These are phyloP conservation scores for Malassezia japonica DNA, from an alignment of 1,284 basidiomycete genomes.

Conservation along the genomic window DNA sequence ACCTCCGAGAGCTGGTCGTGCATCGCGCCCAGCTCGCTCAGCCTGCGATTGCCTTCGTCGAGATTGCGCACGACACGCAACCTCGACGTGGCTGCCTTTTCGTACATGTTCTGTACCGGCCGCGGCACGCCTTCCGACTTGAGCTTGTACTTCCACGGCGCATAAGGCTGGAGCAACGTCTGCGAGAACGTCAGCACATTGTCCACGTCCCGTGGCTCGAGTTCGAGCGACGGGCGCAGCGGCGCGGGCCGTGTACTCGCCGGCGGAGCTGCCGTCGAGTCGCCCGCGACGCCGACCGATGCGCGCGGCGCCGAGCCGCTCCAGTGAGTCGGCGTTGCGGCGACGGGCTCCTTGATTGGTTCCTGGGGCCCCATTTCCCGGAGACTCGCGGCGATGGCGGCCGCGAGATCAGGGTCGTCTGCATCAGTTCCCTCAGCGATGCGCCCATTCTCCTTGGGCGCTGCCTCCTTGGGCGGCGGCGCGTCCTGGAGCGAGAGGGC, in stretches of 20 bases:
- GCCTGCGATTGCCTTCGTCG: slow-evolving; percentile 77
- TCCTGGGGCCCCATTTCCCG: slow-evolving; percentile 54
- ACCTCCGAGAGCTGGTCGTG: slow-evolving; percentile 84
- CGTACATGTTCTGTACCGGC: slow-evolving; percentile 54
- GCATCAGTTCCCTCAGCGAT: slow-evolving; percentile 53
- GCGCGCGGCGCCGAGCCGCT: background rate
- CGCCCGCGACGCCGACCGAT: background rate
- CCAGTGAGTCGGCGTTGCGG: background rate
- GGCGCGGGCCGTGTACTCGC: background rate
- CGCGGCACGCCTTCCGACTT: slow-evolving; percentile 5
- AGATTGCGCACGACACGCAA: slow-evolving; percentile 74
- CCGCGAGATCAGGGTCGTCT: slow-evolving; percentile 81
- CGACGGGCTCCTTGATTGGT: background rate
- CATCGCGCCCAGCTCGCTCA: slow-evolving; percentile 79
- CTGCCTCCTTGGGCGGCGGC: slow-evolving; percentile 47
- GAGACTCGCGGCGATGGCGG: slow-evolving; percentile 90
- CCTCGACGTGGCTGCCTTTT: slow-evolving; percentile 68
- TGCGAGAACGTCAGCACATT: slow-evolving; percentile 43
- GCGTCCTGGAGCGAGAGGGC: slow-evolving; percentile 63
- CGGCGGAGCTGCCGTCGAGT: background rate
- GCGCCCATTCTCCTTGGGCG: slow-evolving; percentile 55
- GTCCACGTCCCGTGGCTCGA: slow-evolving; percentile 39
- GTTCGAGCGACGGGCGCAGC: slow-evolving; percentile 21
- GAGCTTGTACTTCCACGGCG: slow-evolving; percentile 7
- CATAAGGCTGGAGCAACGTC: slow-evolving; percentile 14